phyloP scores from a whole-genome alignment of 2,329 filamentous ascomycete species.

The Fusarium austroafricanum region DNA sequence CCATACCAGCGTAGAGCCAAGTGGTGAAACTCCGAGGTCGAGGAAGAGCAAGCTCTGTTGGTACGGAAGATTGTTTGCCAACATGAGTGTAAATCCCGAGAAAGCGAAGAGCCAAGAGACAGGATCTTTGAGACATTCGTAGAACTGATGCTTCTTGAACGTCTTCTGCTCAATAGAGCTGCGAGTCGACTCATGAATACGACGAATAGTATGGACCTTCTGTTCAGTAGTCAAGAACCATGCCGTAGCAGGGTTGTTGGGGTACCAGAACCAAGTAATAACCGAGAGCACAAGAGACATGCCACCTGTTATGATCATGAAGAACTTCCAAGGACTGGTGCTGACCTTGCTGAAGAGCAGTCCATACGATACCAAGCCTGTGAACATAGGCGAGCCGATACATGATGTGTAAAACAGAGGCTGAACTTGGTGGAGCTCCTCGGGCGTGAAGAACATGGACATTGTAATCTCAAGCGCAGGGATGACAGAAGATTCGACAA shows the following conservation, averaged over 20 bases:
- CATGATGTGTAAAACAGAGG: conserved; percentile 5
- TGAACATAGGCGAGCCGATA: conserved; percentile 5
- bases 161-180: conserved; percentile 11
- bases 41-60: conserved; percentile 5
- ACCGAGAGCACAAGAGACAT: background rate
- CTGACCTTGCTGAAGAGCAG: background rate
- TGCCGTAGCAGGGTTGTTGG: background rate
- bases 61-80: background rate
- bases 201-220: background rate
- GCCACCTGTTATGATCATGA: conserved; percentile 1
- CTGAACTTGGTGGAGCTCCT: conserved; percentile 2
- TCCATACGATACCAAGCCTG: background rate
- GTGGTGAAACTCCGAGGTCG: background rate
- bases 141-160: background rate
- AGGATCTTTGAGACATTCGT: background rate
- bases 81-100: background rate
- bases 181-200: background rate
- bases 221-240: conserved; percentile 7
- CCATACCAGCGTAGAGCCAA: background rate
- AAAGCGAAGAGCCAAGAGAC: background rate
- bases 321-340: conserved; percentile 9
- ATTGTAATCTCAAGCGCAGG: conserved; percentile 4
- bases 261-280: conserved; percentile 3
- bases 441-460: conserved; percentile 3
- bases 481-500: background rate